Percentiles rank a stretch among this genome's conserved stretches.
phyloP scores from a whole-genome alignment of 2,329 filamentous ascomycete genomes.

The Reticulascus tulasneorum region DNA sequence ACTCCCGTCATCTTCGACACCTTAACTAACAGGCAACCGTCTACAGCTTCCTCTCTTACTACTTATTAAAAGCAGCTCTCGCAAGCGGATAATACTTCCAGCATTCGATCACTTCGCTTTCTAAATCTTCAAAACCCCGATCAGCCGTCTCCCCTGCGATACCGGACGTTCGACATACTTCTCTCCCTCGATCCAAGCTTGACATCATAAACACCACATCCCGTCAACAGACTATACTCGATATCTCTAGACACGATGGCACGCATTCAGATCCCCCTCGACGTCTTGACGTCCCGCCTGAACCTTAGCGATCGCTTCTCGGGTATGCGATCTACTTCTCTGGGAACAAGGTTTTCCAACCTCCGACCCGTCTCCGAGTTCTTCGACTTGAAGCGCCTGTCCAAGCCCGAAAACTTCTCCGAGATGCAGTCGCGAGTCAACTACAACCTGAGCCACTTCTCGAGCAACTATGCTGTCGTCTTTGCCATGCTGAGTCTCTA shows the following conservation, averaged over 20 bases:
- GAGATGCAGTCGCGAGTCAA: conserved; percentile 91
- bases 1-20: too few relatives aligned
- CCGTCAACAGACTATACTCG: too few relatives aligned
- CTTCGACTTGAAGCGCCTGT: conserved; percentile 90
- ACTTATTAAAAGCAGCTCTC: too few relatives aligned
- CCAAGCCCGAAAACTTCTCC: conserved; percentile 86
- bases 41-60: conserved; percentile 2
- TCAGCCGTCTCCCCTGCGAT: too few relatives aligned
- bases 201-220: too few relatives aligned
- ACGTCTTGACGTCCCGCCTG: conserved; percentile 85
- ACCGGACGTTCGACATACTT: too few relatives aligned
- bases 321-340: conserved; percentile 71
- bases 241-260: conserved; percentile 68
- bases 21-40: neutral
- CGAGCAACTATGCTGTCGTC: conserved; percentile 94
- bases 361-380: conserved; percentile 89
- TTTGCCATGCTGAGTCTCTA: conserved; percentile 97
- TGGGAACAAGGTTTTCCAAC: conserved; percentile 84
- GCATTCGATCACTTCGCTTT: too few relatives aligned
- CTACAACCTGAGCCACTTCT: conserved; percentile 97
- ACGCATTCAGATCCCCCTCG: conserved; percentile 87
- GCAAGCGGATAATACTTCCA: too few relatives aligned
- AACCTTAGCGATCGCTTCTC: conserved; percentile 83
- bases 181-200: too few relatives aligned
- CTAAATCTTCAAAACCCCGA: too few relatives aligned